These are phyloP conservation scores for Fusarium tjaetaba DNA, from an alignment of 2,329 filamentous ascomycete genomes.

Conservation along the genomic window DNA sequence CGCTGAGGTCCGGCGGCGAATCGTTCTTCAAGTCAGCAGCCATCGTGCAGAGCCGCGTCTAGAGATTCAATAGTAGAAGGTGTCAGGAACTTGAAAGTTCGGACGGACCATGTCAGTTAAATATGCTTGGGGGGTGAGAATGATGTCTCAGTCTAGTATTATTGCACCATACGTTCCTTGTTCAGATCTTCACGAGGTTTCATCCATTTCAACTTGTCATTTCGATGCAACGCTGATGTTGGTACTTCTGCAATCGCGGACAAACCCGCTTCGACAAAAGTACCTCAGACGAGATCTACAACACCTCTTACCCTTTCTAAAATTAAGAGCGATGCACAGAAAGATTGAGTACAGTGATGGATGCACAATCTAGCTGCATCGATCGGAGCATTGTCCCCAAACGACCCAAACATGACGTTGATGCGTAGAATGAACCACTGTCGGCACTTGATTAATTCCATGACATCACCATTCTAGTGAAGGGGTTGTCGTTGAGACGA, in stretches of 20 bases:
- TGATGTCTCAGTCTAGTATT: not conserved
- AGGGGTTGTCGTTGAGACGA: not conserved
- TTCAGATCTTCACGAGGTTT: not conserved
- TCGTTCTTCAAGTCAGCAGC: not conserved
- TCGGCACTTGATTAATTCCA: not conserved
- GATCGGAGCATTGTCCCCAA: not conserved
- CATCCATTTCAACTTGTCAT: conserved; percentile 3
- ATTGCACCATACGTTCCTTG: conserved; percentile 31
- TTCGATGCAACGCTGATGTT: not conserved
- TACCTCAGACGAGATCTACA: not conserved
- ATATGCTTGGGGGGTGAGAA: not conserved
- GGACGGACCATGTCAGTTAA: not conserved
- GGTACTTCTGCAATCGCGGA: not conserved
- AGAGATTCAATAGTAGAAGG: not conserved
- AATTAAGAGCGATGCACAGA: not conserved
- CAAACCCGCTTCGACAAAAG: accelerated
- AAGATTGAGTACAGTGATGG: not conserved
- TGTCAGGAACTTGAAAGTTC: accelerated
- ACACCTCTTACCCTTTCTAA: not conserved
- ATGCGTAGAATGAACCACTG: not conserved
- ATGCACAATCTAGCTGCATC: not conserved
- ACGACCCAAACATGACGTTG: not conserved
- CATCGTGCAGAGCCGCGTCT: not conserved
- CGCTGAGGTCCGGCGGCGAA: conserved; percentile 30
- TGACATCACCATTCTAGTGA: conserved; percentile 4